Percentiles rank a stretch among this genome's conserved stretches.
Conservation (phyloP, 352 stramenopile species). For the Lagenidium giganteum region DNA sequence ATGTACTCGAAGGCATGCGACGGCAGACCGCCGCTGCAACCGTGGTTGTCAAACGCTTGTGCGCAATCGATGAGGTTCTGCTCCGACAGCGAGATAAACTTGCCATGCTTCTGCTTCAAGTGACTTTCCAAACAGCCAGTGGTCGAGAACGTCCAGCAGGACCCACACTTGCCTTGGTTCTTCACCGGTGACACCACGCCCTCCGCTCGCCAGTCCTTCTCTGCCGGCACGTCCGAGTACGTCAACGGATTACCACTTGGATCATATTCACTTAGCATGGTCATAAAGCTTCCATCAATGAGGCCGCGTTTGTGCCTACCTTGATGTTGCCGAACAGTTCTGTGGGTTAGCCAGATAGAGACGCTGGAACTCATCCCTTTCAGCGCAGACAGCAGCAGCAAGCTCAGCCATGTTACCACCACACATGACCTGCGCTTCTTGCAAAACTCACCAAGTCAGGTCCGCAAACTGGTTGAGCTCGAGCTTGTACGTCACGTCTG, state of each 20-base stretch:
- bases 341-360: conserved; percentile 64
- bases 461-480: conserved; percentile 79
- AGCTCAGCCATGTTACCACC: not conserved
- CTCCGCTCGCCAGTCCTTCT: conserved; percentile 93
- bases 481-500: conserved; percentile 46
- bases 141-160: conserved; percentile 98
- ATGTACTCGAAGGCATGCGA: conserved; percentile 97
- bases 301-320: not conserved
- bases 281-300: too few species aligned
- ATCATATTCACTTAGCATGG: too few species aligned
- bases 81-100: conserved; percentile 93
- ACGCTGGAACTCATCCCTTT: conserved; percentile 66
- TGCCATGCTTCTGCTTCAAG: conserved; percentile 90
- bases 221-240: conserved; percentile 56
- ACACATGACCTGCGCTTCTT: not conserved
- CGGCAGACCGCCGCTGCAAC: conserved; percentile 96
- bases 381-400: not conserved
- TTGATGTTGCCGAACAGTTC: conserved; percentile 60
- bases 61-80: conserved; percentile 98
- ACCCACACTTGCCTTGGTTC: conserved; percentile 98
- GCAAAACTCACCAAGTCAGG: conserved; percentile 42
- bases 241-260: too few species aligned
- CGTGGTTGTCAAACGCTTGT: conserved; percentile 89
- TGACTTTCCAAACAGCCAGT: conserved; percentile 97
- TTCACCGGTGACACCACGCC: conserved; percentile 96